These are phyloP conservation scores for Santalum album DNA, from an alignment of 164 flowering plant species.

Conservation along the genomic window DNA sequence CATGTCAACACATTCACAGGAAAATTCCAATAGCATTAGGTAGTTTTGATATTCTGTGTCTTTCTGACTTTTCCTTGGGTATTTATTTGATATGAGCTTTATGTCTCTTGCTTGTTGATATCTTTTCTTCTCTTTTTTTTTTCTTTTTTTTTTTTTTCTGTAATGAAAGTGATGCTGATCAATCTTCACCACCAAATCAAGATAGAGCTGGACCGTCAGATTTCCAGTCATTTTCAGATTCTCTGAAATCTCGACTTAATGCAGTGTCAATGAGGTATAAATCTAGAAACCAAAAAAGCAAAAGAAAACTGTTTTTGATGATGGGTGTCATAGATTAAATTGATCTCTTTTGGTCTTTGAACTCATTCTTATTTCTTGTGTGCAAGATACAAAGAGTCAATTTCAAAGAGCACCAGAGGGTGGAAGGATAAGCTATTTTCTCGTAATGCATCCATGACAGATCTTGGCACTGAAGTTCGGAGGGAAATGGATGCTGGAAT, in stretches of 20 bases:
- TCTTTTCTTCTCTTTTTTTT: slow-evolving; percentile 6
- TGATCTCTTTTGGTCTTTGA: neutral
- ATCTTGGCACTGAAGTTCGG: slow-evolving; percentile 46
- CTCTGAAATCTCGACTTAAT: slow-evolving; percentile 62
- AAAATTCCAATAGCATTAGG: slow-evolving; percentile 27
- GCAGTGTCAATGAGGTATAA: slow-evolving; percentile 62
- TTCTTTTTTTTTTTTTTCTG: neutral
- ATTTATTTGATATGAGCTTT: too few species aligned
- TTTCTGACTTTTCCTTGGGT: neutral
- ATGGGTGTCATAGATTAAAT: neutral
- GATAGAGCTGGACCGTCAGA: slow-evolving; percentile 88
- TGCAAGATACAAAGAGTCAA: slow-evolving; percentile 73
- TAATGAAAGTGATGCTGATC: slow-evolving; percentile 31
- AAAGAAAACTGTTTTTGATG: neutral
- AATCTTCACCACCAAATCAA: slow-evolving; percentile 35
- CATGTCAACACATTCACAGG: slow-evolving; percentile 17
- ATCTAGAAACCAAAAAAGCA: too few species aligned
- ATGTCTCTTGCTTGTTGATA: too few species aligned
- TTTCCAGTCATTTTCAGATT: slow-evolving; percentile 67
- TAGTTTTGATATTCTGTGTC: slow-evolving; percentile 12
- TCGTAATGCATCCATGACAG: slow-evolving; percentile 44
- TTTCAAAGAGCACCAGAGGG: slow-evolving; percentile 71
- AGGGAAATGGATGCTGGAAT: slow-evolving; percentile 63
- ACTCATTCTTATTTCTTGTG: neutral
- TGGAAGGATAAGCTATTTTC: slow-evolving; percentile 78